A percentile compares a stretch with the other conserved stretches of the same genome.
These are phyloP conservation scores for Quercus lobata DNA, from an alignment of 331 rosid genomes.

Conservation along the genomic window DNA sequence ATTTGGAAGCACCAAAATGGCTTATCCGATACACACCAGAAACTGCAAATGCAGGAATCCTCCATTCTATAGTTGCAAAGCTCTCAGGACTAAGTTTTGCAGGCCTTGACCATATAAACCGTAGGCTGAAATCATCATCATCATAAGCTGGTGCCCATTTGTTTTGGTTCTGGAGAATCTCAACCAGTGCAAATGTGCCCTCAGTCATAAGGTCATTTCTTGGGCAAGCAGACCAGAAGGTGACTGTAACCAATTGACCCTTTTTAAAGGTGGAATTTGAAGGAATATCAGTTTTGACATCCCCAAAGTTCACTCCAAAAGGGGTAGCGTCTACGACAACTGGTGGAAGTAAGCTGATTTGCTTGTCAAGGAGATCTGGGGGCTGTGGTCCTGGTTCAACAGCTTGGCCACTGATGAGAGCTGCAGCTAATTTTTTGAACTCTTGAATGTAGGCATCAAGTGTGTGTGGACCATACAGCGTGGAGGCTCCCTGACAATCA, in stretches of 20 bases:
- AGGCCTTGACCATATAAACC: constrained; percentile 81
- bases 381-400: constrained; percentile 75
- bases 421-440: constrained; percentile 70
- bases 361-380: constrained; percentile 64
- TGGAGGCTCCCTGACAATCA: constrained; percentile 71
- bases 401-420: constrained; percentile 34
- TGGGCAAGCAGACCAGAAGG: constrained; percentile 85
- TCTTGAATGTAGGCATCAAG: constrained; percentile 81
- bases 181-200: constrained; percentile 83
- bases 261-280: constrained; percentile 56
- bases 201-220: constrained; percentile 87
- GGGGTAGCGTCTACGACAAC: constrained; percentile 73
- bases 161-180: constrained; percentile 46
- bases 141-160: constrained; percentile 79
- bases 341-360: constrained; percentile 70
- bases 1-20: constrained; percentile 80
- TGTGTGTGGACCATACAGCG: constrained; percentile 80
- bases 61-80: constrained; percentile 75
- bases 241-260: constrained; percentile 53
- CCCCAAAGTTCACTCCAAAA: constrained; percentile 55
- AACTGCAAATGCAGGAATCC: constrained; percentile 50
- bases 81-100: constrained; percentile 52
- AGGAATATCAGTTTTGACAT: constrained; percentile 53
- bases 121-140: constrained; percentile 82
- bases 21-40: constrained; percentile 72